These are phyloP conservation scores for Apiospora hydei DNA, from an alignment of 2,329 filamentous ascomycete species.

Conservation along the genomic window DNA sequence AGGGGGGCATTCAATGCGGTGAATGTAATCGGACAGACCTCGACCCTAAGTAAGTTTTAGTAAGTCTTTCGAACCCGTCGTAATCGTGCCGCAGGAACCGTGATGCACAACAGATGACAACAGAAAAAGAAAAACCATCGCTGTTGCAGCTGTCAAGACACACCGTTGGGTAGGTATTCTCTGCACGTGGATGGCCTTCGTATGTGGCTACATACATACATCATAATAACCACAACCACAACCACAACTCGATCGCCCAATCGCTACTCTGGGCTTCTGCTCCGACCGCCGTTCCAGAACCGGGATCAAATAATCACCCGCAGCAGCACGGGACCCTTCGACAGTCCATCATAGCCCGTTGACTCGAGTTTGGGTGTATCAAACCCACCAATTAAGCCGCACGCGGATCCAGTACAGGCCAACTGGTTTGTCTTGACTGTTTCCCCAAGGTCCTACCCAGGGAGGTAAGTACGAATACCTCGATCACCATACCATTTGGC, in stretches of 20 bases:
- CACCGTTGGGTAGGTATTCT: background rate
- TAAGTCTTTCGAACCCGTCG: background rate
- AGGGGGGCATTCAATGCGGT: conserved; percentile 2
- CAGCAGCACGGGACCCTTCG: conserved; percentile 11
- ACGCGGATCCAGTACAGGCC: background rate
- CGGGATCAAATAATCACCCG: background rate
- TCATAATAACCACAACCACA: background rate
- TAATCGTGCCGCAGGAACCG: conserved; percentile 8
- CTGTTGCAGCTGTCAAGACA: background rate
- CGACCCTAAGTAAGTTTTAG: conserved; percentile 11
- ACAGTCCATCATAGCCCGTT: background rate
- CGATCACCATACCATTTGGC: background rate
- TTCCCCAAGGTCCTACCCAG: background rate
- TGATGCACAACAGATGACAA: background rate
- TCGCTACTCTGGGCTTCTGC: conserved; percentile 3
- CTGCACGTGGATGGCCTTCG: background rate
- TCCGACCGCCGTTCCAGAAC: conserved; percentile 2
- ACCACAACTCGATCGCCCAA: background rate
- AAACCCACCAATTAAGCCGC: background rate
- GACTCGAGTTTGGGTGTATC: background rate
- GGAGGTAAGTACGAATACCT: background rate
- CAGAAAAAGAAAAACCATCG: background rate
- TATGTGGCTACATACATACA: too few relatives aligned
- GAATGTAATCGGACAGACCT: conserved; percentile 16
- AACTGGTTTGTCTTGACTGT: background rate